Evolutionary conservation across 805 yeast genomes (phyloP).

Genomic region (baker's yeast (Saccharomyces cerevisiae)): DNA sequence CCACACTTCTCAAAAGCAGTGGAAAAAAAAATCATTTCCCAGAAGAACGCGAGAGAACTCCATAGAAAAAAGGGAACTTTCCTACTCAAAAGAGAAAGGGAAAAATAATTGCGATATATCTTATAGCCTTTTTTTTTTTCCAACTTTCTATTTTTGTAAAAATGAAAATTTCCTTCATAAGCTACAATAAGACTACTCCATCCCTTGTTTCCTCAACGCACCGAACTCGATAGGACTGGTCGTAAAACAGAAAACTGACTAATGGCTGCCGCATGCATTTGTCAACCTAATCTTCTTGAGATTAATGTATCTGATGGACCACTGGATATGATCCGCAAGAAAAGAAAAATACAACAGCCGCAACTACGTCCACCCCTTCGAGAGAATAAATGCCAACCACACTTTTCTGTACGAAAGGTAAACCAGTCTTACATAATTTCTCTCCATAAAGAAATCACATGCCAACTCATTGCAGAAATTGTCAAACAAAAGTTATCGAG

Average conservation of each 20-base stretch:
- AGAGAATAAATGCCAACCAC: neutral
- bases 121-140: neutral
- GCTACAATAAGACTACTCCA: neutral
- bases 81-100: neutral
- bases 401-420: neutral
- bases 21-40: neutral
- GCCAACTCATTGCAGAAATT: conserved; percentile 13
- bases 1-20: neutral
- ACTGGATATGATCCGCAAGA: neutral
- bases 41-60: neutral
- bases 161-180: neutral
- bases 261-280: neutral
- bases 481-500: conserved; percentile 7
- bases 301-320: neutral
- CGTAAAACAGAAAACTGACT: neutral
- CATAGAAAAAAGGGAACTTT: neutral
- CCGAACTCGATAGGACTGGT: neutral
- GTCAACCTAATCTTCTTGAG: neutral
- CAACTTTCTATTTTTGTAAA: neutral
- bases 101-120: neutral
- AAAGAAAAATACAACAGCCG: neutral
- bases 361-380: neutral
- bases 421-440: conserved; percentile 9
- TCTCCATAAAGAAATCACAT: conserved; percentile 10
- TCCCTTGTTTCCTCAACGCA: neutral